These are phyloP conservation scores for Rubia peregrina DNA, from an alignment of 305 asterid genomes.

Conservation along the genomic window DNA sequence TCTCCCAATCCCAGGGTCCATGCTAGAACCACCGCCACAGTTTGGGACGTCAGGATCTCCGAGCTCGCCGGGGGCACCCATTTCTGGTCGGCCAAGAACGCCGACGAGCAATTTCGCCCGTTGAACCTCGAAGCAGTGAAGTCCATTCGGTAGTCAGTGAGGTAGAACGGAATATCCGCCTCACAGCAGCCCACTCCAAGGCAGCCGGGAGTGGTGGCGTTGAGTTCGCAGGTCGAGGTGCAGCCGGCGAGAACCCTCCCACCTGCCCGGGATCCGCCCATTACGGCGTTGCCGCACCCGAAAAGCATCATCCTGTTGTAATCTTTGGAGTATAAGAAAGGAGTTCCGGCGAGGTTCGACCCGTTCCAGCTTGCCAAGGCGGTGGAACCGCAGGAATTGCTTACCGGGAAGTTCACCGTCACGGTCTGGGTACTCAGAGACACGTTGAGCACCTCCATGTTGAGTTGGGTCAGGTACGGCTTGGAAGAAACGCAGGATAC, in stretches of 20 bases:
- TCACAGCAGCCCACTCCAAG: slow-evolving; percentile 22
- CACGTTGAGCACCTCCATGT: slow-evolving; percentile 7
- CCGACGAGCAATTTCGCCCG: neutral
- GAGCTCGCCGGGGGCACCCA: neutral
- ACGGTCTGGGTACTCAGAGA: slow-evolving; percentile 13
- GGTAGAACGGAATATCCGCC: slow-evolving; percentile 14
- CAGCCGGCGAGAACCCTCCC: slow-evolving; percentile 16
- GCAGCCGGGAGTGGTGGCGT: slow-evolving; percentile 1
- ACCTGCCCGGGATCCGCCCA: neutral
- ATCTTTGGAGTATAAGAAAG: slow-evolving; percentile 13
- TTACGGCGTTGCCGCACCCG: slow-evolving; percentile 21
- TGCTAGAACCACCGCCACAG: slow-evolving; percentile 5
- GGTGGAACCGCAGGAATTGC: neutral
- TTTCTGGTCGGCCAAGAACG: slow-evolving; percentile 6
- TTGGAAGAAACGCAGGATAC: slow-evolving; percentile 8
- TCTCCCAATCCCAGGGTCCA: slow-evolving; percentile 1
- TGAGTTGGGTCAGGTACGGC: slow-evolving; percentile 3
- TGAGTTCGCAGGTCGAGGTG: slow-evolving; percentile 14
- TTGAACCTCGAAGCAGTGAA: slow-evolving; percentile 6
- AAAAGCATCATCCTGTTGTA: slow-evolving; percentile 18
- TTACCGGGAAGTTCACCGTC: neutral
- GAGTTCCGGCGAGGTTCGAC: slow-evolving; percentile 18
- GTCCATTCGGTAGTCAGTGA: slow-evolving; percentile 6
- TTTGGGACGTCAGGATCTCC: neutral
- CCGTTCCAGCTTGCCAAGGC: neutral